Evolutionary conservation across 2,329 filamentous ascomycete species (phyloP), one percentile per base, ranked within the genome.

Genomic region (Shiraia sp.): DNA sequence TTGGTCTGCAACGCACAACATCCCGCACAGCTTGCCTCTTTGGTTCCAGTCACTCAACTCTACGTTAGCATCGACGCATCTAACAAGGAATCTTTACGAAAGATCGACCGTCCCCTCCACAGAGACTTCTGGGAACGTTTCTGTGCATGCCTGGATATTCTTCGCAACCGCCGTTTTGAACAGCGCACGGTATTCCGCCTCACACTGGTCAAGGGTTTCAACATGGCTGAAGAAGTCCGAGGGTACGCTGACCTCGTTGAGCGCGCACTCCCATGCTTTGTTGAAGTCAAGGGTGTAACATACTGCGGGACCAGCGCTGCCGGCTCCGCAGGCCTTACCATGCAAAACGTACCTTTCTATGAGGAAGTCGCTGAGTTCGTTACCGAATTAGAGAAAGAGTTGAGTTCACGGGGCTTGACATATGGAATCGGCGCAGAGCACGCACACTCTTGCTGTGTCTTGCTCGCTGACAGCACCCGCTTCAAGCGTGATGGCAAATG

Each of bases 111-210:
- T 0, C 93, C 92, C 0, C 79, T 99, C 3, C 91, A 97, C 72
- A 83, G 93, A 36, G 92, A 97, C 72, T 99, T 95, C 72, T 97
- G 92, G 93, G 91, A 96, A 72, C 85, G 93, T 4, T 96, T 97
- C 79, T 84, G 88, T 64, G 80, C 86, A 23, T 97, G 93, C 63
- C 80, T 97, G 24, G 90, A 95, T 45, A 96, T 99, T 49, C 75
- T 97, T 15, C 82, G 88, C 12, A 86, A 88, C 67, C 87, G 88
- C 70, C 82, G 92, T 28, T 86, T 88, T 74, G 79, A 85, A 40
- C 92, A 96, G 66, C 85, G 92, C 40, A 97, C 93, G 5, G 93
- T 97, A 3, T 97, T 95, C 77, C 85, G 93, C 2, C 79, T 97
- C 3, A 97, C 92, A 0, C 83, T 99, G 2, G 93, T 97, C 65